Conservation (phyloP, 2,329 filamentous ascomycete genomes). For the Curvularia verruculosa region DNA sequence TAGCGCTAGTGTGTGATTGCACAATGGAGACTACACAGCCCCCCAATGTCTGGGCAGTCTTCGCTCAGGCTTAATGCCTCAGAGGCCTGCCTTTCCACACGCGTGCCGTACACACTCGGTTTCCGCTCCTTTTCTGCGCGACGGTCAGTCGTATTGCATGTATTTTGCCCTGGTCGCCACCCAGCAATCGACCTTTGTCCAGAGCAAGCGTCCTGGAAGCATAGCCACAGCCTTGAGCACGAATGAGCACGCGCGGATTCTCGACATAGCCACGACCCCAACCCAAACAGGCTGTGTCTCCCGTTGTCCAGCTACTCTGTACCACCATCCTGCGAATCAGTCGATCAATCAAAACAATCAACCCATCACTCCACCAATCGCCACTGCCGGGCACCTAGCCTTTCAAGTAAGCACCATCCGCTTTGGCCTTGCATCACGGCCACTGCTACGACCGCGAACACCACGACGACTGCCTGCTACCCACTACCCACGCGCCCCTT, state of each 20-base stretch:
- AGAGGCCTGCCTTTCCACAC: background rate
- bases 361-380: slow-evolving; percentile 1
- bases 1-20: slow-evolving; percentile 2
- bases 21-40: too few species aligned
- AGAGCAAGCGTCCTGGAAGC: background rate
- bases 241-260: slow-evolving; percentile 15
- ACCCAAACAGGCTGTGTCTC: background rate
- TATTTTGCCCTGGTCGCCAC: background rate
- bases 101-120: background rate
- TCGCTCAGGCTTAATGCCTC: background rate
- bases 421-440: background rate
- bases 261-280: slow-evolving; percentile 16
- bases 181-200: background rate
- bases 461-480: background rate
- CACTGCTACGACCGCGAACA: background rate
- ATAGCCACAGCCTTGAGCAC: slow-evolving; percentile 7
- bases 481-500: background rate
- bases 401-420: slow-evolving; percentile 11
- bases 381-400: slow-evolving; percentile 4
- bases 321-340: background rate
- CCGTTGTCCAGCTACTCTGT: slow-evolving; percentile 7
- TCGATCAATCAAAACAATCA: background rate
- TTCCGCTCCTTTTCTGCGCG: background rate
- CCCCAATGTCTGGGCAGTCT: background rate
- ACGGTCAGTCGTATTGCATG: background rate